A percentile compares a stretch with the other conserved stretches of the same genome.
phyloP scores from a whole-genome alignment of 169 alveolate genomes.

The Cryptosporidium meleagridis region DNA sequence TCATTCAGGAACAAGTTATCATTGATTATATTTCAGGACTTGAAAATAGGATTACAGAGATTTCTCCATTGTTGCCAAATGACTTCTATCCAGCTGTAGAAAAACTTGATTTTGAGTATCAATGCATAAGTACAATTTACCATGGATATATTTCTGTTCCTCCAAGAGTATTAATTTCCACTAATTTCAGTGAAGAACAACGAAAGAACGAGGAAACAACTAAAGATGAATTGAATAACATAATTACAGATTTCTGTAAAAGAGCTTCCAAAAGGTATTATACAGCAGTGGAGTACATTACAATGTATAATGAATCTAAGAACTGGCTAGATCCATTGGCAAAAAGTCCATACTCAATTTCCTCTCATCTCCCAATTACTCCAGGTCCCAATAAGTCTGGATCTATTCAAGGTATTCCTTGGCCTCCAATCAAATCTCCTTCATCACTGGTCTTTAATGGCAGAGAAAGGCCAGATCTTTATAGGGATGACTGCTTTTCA shows the following conservation, averaged over 20 bases:
- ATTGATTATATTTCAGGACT: slow-evolving; percentile 30
- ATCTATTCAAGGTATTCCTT: slow-evolving; percentile 50
- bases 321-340: slow-evolving; percentile 49
- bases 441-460: slow-evolving; percentile 17
- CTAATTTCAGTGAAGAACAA: background rate
- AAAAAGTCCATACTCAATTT: slow-evolving; percentile 9
- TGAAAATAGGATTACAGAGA: slow-evolving; percentile 28
- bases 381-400: slow-evolving; percentile 10
- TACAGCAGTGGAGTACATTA: slow-evolving; percentile 32
- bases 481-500: slow-evolving; percentile 52
- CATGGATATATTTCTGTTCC: slow-evolving; percentile 33
- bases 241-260: slow-evolving; percentile 26
- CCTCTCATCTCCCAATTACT: background rate
- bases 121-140: slow-evolving; percentile 23
- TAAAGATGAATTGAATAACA: background rate
- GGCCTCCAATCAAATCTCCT: slow-evolving; percentile 55
- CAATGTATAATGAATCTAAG: slow-evolving; percentile 39
- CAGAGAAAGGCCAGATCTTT: slow-evolving; percentile 57
- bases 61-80: slow-evolving; percentile 39
- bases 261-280: slow-evolving; percentile 52
- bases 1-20: slow-evolving; percentile 58
- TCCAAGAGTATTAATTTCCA: background rate
- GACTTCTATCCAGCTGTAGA: slow-evolving; percentile 22
- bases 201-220: background rate
- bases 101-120: slow-evolving; percentile 40